phyloP scores from a whole-genome alignment of 352 stramenopile species.

The Globisporangium nagaii region DNA sequence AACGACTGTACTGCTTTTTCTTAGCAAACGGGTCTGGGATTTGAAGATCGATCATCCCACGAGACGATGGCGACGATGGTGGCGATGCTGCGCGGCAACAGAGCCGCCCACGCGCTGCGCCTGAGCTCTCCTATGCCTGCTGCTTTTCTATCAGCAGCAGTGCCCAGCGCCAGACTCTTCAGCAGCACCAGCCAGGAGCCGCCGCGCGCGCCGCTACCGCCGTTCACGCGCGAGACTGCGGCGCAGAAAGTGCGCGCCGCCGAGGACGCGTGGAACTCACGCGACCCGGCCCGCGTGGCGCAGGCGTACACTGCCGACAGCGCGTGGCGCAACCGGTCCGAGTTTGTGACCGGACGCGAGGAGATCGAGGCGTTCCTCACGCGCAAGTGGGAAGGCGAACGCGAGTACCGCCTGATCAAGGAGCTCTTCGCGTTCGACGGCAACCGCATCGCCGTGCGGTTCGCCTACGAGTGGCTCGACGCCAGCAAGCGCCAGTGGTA shows the following conservation, averaged over 20 bases:
- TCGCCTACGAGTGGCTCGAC: conserved; percentile 83
- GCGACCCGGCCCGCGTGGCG: conserved; percentile 63
- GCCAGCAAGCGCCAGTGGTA: conserved; percentile 55
- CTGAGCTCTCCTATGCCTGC: not conserved
- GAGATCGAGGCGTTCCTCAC: conserved; percentile 78
- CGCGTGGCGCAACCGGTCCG: conserved; percentile 77
- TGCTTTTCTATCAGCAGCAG: too few relatives aligned
- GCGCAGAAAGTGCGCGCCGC: conserved; percentile 76
- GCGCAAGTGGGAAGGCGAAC: conserved; percentile 69
- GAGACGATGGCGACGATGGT: not conserved
- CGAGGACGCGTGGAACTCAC: conserved; percentile 88
- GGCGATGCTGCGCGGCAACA: not conserved
- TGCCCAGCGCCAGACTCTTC: not conserved
- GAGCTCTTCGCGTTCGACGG: conserved; percentile 78
- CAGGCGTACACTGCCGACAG: conserved; percentile 82
- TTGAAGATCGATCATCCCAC: not conserved
- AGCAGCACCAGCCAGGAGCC: not conserved
- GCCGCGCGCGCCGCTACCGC: conserved; percentile 46
- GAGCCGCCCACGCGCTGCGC: not conserved
- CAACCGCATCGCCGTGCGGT: conserved; percentile 86
- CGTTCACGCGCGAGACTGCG: conserved; percentile 76
- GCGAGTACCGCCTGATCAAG: conserved; percentile 88
- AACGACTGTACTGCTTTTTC: not conserved
- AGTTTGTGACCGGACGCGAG: conserved; percentile 70
- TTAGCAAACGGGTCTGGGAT: not conserved